Base-by-base conservation (phyloP, 2,329 filamentous ascomycete species). In the Ophiobolus disseminans region DNA sequence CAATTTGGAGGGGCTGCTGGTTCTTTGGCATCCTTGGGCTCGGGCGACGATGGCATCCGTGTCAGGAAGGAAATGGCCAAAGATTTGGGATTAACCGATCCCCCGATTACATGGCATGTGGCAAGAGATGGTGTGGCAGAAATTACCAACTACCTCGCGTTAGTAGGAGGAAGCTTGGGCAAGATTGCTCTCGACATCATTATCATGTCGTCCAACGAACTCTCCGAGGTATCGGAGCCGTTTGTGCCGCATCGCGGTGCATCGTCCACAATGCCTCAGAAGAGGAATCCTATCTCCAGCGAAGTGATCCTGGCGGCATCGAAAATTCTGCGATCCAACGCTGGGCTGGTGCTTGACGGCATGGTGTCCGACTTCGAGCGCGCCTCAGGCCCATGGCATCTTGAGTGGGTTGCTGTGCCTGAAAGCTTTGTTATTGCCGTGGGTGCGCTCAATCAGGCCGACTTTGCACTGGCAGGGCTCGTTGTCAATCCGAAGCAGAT, bases 361-460 rank as follows among this genome's bases (percentile, higher is more conserved):
- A 83, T 84, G 82, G 78, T 84, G 0, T 75, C 76, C 0, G 82
- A 84, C 51, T 83, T 83, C 41, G 82, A 84, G 60, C 76, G 82
- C 1, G 81, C 81, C 1, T 81, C 78, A 7, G 81, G 82, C 0
- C 81, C 82, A 0, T 84, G 82, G 82, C 81, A 84, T 65, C 65
- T 84, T 6, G 82, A 85, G 55, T 85, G 81, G 82, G 76, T 79
- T 3, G 80, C 81, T 8, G 65, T 84, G 0, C 81, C 82, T 0
- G 76, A 80, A 44, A 78, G 76, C 34, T 85, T 84, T 50, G 77
- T 83, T 5, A 69, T 81, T 22, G 78, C 76, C 2, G 78, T 81
- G 1, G 81, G 81, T 0, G 76, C 81, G 0, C 65, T 84, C 11
- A 71, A 78, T 40, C 82, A 85, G 64, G 79, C 80, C 1, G 75